phyloP scores from a whole-genome alignment of 2,329 filamentous ascomycete genomes.

The Claviceps purpurea region DNA sequence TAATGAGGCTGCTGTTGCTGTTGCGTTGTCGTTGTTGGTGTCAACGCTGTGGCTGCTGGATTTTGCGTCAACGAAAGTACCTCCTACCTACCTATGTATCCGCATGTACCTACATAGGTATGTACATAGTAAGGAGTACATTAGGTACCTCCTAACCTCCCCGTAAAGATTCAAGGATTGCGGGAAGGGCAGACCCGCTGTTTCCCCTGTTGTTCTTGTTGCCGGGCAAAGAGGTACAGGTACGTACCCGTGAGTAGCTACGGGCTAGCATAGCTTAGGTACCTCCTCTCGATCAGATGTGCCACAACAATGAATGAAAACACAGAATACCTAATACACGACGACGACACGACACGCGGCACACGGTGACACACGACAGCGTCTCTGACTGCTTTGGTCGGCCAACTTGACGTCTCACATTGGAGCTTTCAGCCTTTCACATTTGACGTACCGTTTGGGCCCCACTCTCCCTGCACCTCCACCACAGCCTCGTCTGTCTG shows the following conservation, averaged over 20 bases:
- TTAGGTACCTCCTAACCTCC: too few species aligned
- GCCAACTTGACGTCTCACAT: not conserved
- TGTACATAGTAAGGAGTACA: too few species aligned
- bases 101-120: too few species aligned
- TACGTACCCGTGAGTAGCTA: not conserved
- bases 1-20: too few species aligned
- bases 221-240: slow-evolving; percentile 6
- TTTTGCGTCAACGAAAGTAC: too few species aligned
- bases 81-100: too few species aligned
- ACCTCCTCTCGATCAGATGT: not conserved
- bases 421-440: not conserved
- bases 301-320: not conserved
- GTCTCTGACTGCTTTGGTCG: not conserved
- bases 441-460: not conserved
- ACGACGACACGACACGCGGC: not conserved
- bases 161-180: not conserved
- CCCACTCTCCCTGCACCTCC: not conserved
- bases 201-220: slow-evolving; percentile 4
- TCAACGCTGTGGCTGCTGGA: too few species aligned
- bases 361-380: not conserved
- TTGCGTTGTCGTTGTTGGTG: too few species aligned
- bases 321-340: not conserved
- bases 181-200: not conserved
- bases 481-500: not conserved
- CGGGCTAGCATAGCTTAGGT: slow-evolving; percentile 6